Evolutionary conservation across 2,329 filamentous ascomycete species (phyloP), one percentile per base, ranked within the genome.

Genomic region (Fusarium nodosum): DNA sequence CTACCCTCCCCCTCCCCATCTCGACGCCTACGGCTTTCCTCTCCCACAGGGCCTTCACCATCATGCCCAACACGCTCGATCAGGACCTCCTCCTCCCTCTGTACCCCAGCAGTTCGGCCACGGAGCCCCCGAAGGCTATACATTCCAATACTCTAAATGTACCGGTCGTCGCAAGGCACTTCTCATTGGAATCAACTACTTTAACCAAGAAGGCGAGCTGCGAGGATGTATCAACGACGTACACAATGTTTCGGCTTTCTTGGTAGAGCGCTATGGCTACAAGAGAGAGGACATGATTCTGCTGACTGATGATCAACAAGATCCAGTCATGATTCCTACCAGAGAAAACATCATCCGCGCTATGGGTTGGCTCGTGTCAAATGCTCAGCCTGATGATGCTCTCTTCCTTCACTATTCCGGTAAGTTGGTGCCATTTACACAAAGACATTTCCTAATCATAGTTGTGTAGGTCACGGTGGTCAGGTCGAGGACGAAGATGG

Each of bases 181-280:
- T 58, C 81, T 94, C 58, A 92, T 94, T 67, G 91, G 91, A 54
- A 93, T 94, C 84, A 94, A 94, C 83, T 94, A 94, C 82, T 91
- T 93, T 73, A 88, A 89, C 54, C 89, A 92, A 76, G 80, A 88
- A 24, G 91, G 88, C 50, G 90, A 93, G 82, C 86, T 94, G 55
- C 84, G 88, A 63, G 91, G 91, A 44, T 94, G 91, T 79, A 93
- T 94, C 85, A 94, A 94, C 80, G 91, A 94, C 77, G 90, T 91
- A 34, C 89, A 90, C 81, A 94, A 94, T 77, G 87, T 94, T 79
- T 92, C 90, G 33, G 81, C 81, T 56, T 94, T 93, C 78, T 81
- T 94, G 64, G 88, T 90, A 69, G 84, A 90, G 77, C 83, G 84
- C 63, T 90, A 91, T 75, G 84, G 86, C 51, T 94, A 93, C 80